Evolutionary conservation across 305 asterid species (phyloP).

Genomic region (Solanum hybrid): DNA sequence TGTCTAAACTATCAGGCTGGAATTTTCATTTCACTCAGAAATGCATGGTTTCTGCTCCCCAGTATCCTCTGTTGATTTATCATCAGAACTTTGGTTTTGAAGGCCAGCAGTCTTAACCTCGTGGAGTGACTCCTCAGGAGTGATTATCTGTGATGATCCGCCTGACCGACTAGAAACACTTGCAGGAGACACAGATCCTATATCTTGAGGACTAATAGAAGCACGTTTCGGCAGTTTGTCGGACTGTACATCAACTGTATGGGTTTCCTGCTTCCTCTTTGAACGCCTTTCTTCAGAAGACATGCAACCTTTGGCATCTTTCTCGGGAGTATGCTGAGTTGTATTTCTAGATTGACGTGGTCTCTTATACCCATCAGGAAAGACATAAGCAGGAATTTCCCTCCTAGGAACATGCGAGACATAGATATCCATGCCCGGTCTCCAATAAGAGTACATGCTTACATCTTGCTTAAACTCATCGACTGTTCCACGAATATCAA

Average conservation of each 20-base stretch:
- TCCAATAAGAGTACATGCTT: constrained; percentile 51
- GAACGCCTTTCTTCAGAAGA: constrained; percentile 6
- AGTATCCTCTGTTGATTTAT: not conserved
- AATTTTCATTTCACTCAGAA: not conserved
- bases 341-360: constrained; percentile 8
- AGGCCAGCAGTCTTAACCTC: not conserved
- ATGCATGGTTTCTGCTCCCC: not conserved
- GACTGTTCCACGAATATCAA: constrained; percentile 71
- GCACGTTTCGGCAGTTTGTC: constrained; percentile 7
- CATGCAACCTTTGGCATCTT: not conserved
- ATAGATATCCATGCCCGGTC: constrained; percentile 65
- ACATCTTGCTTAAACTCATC: constrained; percentile 66
- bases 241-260: not conserved
- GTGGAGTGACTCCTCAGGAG: not conserved
- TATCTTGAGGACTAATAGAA: constrained; percentile 8
- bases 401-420: constrained; percentile 73
- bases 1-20: not conserved
- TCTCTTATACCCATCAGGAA: constrained; percentile 43
- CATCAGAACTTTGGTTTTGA: not conserved
- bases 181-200: constrained; percentile 4
- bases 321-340: constrained; percentile 1
- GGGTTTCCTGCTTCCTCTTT: constrained; percentile 13
- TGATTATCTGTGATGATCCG: not conserved
- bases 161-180: not conserved
- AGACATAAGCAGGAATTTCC: constrained; percentile 59